Conservation (phyloP, 2,329 filamentous ascomycete species). For the Lachnellula arida region DNA sequence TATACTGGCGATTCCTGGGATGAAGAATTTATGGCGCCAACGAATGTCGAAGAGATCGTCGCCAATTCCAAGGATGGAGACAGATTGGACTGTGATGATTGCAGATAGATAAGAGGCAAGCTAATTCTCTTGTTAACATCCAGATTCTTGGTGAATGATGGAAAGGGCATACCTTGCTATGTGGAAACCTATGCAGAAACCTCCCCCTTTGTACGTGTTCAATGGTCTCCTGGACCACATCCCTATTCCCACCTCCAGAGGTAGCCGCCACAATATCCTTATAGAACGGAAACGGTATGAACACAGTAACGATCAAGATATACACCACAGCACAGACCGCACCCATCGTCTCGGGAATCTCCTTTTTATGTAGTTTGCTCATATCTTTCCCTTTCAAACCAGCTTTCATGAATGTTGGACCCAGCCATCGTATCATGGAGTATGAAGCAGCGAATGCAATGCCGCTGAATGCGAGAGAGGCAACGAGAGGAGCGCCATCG, state of each 20-base stretch:
- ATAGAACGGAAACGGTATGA: conserved; percentile 96
- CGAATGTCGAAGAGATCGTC: conserved; percentile 98
- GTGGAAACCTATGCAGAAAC: conserved; percentile 85
- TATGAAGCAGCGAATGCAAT: conserved; percentile 79
- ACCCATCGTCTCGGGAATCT: conserved; percentile 95
- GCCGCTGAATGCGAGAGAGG: conserved; percentile 80
- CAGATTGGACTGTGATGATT: conserved; percentile 85
- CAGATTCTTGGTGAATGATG: not conserved
- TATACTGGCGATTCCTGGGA: conserved; percentile 88
- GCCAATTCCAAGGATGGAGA: conserved; percentile 85
- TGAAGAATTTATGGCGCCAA: conserved; percentile 98
- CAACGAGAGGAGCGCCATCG: conserved; percentile 81
- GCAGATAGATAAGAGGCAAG: conserved; percentile 93
- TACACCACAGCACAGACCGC: conserved; percentile 91
- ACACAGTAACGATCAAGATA: conserved; percentile 79
- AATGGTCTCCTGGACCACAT: conserved; percentile 60
- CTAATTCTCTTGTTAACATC: conserved; percentile 40
- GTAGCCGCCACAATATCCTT: conserved; percentile 96
- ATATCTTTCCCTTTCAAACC: conserved; percentile 88
- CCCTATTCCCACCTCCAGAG: conserved; percentile 86
- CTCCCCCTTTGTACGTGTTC: conserved; percentile 62
- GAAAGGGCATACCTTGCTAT: conserved; percentile 67
- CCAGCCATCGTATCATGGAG: conserved; percentile 88
- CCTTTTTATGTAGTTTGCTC: conserved; percentile 68
- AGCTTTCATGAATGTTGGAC: conserved; percentile 79